Evolutionary conservation across 2,329 filamentous ascomycete species (phyloP), one percentile per base, ranked within the genome.

Genomic region (Pestalotiopsis sp.): DNA sequence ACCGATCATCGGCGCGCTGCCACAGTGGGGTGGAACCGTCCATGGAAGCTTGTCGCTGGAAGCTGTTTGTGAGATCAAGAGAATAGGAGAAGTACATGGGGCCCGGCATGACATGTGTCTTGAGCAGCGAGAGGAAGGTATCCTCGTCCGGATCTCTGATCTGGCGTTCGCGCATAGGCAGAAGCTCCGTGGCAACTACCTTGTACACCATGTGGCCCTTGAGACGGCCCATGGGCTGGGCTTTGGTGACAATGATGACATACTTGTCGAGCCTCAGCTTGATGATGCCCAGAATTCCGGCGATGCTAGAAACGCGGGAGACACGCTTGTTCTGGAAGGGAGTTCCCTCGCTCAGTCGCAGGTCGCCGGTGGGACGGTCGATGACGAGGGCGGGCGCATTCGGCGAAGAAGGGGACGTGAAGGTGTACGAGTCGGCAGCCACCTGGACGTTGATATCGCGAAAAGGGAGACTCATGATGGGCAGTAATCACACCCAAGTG

Each of bases 21-120:
- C 96, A 99, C 69, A 98, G 82, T 13, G 96, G 95, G 67, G 87
- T 84, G 17, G 88, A 87, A 68, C 84, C 83, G 78, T 97, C 90
- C 72, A 90, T 85, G 73, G 95, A 90, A 3, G 95, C 91, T 79
- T 98, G 96, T 72, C 96, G 91, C 83, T 99, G 96, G 84, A 98
- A 97, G 78, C 90, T 95, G 85, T 97, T 99, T 74, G 96, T 99
- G 72, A 99, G 88, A 81, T 99, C 96, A 79, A 97, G 90, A 9
- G 95, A 95, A 84, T 99, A 99, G 68, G 96, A 98, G 78, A 98
- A 99, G 87, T 97, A 98, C 91, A 98, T 94, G 9, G 95, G 94
- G 0, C 93, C 93, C 13, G 89, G 91, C 79, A 92, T 92, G 74
- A 99, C 87, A 71, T 96, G 90, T 62, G 87, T 89, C 81, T 94